phyloP scores from a whole-genome alignment of 2,329 filamentous ascomycete species.

The Microascus cirrosus region DNA sequence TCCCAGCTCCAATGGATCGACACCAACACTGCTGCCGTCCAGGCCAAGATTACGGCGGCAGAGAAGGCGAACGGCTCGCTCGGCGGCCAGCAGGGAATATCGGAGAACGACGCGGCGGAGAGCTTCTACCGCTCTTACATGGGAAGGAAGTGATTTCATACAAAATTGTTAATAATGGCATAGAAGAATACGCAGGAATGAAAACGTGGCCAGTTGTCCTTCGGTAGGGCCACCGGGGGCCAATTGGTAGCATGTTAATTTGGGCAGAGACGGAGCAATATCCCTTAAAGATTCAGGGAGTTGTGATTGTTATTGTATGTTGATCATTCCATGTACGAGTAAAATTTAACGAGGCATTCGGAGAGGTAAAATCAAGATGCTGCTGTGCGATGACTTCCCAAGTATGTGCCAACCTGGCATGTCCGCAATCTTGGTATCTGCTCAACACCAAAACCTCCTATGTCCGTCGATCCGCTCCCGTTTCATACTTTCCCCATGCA shows the following conservation, averaged over 20 bases:
- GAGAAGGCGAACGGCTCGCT: constrained; percentile 65
- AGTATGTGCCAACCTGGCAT: neutral
- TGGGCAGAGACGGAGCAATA: neutral
- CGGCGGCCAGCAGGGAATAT: constrained; percentile 43
- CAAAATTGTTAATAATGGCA: neutral
- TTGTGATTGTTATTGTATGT: neutral
- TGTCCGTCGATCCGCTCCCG: neutral
- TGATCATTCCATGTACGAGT: neutral
- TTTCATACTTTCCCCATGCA: neutral
- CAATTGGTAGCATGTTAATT: neutral
- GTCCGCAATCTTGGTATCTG: neutral
- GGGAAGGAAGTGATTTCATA: constrained; percentile 50
- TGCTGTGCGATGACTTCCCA: neutral
- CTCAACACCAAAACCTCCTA: neutral
- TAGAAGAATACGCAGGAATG: neutral
- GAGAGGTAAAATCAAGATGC: neutral
- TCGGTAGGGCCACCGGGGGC: neutral
- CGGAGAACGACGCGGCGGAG: constrained; percentile 64
- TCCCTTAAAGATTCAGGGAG: neutral
- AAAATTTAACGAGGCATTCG: neutral
- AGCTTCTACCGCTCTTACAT: constrained; percentile 87
- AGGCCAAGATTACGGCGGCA: constrained; percentile 70
- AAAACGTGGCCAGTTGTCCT: neutral
- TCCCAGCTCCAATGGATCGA: constrained; percentile 91
- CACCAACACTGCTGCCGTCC: constrained; percentile 66